Base-by-base conservation (phyloP, 768 basidiomycete species). In the Lentinula sp. region DNA sequence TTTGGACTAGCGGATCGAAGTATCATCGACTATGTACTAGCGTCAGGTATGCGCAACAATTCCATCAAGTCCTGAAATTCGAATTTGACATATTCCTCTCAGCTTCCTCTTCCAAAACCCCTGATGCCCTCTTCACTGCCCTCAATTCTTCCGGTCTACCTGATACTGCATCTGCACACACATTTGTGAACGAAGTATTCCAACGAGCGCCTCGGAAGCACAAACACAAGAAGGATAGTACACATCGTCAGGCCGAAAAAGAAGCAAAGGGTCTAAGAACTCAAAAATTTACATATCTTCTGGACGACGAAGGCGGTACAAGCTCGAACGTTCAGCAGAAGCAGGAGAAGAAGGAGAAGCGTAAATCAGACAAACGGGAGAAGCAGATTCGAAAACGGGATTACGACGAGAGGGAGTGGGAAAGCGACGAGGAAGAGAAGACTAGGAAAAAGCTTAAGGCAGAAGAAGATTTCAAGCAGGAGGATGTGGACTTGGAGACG, bases 361-460 rank as follows among this genome's bases (percentile, higher is more conserved):
- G 71, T 55, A 74, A 73, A 71, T 69, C 76, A 63, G 80, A 82
- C 64, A 84, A 83, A 65, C 80, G 77, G 61, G 51, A 70, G 45
- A 69, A 72, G 65, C 68, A 76, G 62, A 78, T 83, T 42, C 80
- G 94, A 65, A 95, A 95, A 71, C 79, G 93, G 53, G 93, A 95
- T 35, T 82, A 85, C 61, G 90, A 91, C 63, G 83, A 77, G 20
- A 87, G 85, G 59, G 89, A 92, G 62, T 95, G 95, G 93, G 90
- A 93, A 71, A 93, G 91, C 65, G 94, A 93, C 63, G 93, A 92
- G 62, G 93, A 95, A 61, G 91, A 93, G 65, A 77, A 84, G 70
- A 76, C 81, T 42, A 77, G 85, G 71, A 93, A 90, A 70, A 83
- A 86, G 15, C 48, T n/a, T 8, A 60, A 20, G 23, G 46, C 49